Base-by-base conservation (phyloP, 345 rosid species). In the Arabis alpina region DNA sequence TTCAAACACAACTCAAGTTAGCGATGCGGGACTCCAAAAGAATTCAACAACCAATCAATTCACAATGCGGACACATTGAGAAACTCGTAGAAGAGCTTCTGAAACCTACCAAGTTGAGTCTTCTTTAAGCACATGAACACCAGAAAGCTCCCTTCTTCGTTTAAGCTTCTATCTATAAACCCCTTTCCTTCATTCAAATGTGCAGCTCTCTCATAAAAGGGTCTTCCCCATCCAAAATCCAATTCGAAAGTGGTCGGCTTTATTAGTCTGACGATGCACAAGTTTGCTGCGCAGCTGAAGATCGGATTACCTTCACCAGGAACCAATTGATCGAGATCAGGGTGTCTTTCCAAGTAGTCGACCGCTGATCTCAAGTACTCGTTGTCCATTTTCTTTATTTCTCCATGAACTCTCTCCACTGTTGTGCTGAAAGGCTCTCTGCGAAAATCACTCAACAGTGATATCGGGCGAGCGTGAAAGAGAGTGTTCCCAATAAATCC, bases 191-290 rank as follows among this genome's bases (percentile, higher is more conserved):
- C 88, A 60, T 79, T 69, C 73, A 77, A 10, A 78, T 84, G 62
- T 80, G 87, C 28, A 3, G 80, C 70, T 49, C 92, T 88, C 70
- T 76, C 47, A 66, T 77, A 85, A 4, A 82, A 78, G 1, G 89
- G 85, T 36, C 79, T 67, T 11, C 96, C 96, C 91, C 91, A 87
- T 13, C 93, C 96, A 27, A 89, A 89, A 68, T 89, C 89, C 4
- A 87, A 73, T 24, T 80, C 89, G 12, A 72, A 68, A 28, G 69
- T 64, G 0, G 78, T 83, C 48, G 74, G 63, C 66, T 78, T 70
- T 4, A 30, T 65, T 77, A 87, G 72, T 68, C 83, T 66, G 0
- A 84, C 82, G 30, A 89, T 83, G 58, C 82, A 79, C 3, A 84
- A 84, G 71, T 88, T 92, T 1, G 82, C 83, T 2, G 82, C 83